Evolutionary conservation across 2,329 filamentous ascomycete genomes (phyloP).

Genomic region (Clonostachys byssicola): DNA sequence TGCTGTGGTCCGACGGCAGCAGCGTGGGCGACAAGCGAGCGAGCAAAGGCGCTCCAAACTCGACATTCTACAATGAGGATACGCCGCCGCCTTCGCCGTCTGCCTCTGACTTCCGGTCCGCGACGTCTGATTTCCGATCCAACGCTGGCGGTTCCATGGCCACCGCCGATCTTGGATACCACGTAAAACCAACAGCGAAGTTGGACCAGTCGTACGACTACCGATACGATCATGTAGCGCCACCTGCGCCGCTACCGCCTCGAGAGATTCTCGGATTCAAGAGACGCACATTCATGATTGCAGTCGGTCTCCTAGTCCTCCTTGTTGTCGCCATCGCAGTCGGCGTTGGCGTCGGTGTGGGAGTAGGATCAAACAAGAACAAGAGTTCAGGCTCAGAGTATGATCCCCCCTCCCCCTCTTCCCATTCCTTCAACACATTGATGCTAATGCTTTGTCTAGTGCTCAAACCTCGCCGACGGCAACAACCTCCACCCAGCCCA

Average conservation of each 20-base stretch:
- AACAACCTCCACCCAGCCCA: constrained; percentile 3
- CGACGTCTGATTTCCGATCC: background rate
- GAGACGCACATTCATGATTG: constrained; percentile 27
- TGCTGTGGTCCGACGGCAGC: too few relatives aligned
- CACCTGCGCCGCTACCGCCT: constrained; percentile 12
- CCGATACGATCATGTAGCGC: constrained; percentile 13
- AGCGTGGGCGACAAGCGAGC: too few relatives aligned
- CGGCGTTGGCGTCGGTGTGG: constrained; percentile 32
- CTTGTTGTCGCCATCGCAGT: constrained; percentile 30
- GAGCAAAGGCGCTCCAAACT: constrained; percentile 9
- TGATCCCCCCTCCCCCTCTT: background rate
- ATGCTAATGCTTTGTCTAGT: background rate
- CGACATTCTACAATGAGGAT: constrained; percentile 33
- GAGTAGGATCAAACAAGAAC: constrained; percentile 1
- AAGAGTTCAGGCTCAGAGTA: background rate
- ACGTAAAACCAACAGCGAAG: constrained; percentile 7
- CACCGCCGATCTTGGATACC: background rate
- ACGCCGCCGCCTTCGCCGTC: constrained; percentile 24
- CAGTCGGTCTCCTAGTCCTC: constrained; percentile 16
- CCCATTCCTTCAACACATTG: too few relatives aligned
- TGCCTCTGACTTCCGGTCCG: background rate
- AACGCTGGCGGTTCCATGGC: background rate
- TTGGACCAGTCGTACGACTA: constrained; percentile 10
- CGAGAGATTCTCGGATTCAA: constrained; percentile 14
- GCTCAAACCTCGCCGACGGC: constrained; percentile 2